Base-by-base conservation (phyloP, 1,284 basidiomycete species). In the Puccinia novopanici region DNA sequence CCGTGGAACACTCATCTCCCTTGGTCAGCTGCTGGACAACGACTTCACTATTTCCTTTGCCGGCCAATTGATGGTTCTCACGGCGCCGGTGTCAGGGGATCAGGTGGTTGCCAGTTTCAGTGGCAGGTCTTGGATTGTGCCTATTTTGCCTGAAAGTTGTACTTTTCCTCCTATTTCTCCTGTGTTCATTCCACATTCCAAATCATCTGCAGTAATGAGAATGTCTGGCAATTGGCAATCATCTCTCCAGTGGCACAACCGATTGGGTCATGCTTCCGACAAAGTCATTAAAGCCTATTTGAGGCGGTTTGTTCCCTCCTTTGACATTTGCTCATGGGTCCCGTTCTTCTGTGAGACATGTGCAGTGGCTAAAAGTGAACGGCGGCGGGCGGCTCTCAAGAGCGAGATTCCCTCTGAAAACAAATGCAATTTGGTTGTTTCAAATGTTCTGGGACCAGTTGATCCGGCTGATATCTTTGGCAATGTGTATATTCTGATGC, bases 401-500 rank as follows among this genome's bases (percentile, higher is more conserved):
- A 48, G 45, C 8, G 17, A 48, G 45, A 1, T 48, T 3, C 45
- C 45, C 45, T 48, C 45, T 13, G 17, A 48, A 12, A 48, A 48
- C 10, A 48, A 48, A 34, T 34, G 34, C 4, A 4, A 34, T 6
- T 19, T 48, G 17, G 45, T 71, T 48, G 68, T 71, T 3, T 45
- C 22, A 3, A 42, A 71, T 30, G 45, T 71, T 24, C 42, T 71
- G 9, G 68, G 68, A 71, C 68, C 68, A 3, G 27, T 71, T 22
- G 40, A 57, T 27, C 55, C 68, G 8, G 37, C 68, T 3, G 68
- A 71, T 48, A 50, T 71, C 12, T 54, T 50, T 50, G 68, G 68
- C 2, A 71, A 71, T 40, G 15, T 27, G 19, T 71, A 48, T 27
- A 30, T 71, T 22, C 24, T 71, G 17, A 71, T 42, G 8, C 45